Evolutionary conservation across 2,329 filamentous ascomycete species (phyloP), one percentile per base, ranked within the genome.

Genomic region (Ophiostoma triangulosporum): DNA sequence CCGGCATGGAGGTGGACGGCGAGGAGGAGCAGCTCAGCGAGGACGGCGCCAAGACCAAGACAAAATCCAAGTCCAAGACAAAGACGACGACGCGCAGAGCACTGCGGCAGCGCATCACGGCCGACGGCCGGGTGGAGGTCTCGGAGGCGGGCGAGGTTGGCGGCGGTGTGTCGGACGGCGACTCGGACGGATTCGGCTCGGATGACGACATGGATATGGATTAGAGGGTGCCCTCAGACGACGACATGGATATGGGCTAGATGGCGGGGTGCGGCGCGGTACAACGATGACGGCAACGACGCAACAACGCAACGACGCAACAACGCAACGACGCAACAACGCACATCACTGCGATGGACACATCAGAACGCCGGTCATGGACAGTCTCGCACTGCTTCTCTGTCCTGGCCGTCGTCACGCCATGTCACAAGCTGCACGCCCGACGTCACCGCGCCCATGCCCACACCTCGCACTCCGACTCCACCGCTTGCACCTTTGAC

Each of bases 1-100:
- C 77, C 76, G 20, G 72, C 73, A 22, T 70, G 69, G 65, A 87
- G 87, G 65, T 94, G 88, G 62, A 66, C 57, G 61, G 64, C 56
- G 59, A 57, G 17, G 51, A 63, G 50, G 61, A 64, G 32, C 61
- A 67, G 40, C 14, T 26, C 11, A 64, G 64, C 59, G 60, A 63
- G 57, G 64, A 65, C 56, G 59, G 62, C 32, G 57, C 52, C 55
- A 59, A 57, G 57, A 57, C 52, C 55, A 59, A 57, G 57, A 57
- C 54, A 59, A 48, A 48, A 33, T 15, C 29, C 27, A 33, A 32
- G 46, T 32, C 46, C 46, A 48, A 48, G 43, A 17, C 43, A n/a
- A 64, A 62, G 61, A 24, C 52, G 31, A 55, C 54, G 50, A 60
- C 65, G 35, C 65, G 64, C 60, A 67, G 69, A 64, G 65, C 64